These are phyloP conservation scores for Eucommia ulmoides DNA, from an alignment of 257 asterid genomes.

Conservation along the genomic window DNA sequence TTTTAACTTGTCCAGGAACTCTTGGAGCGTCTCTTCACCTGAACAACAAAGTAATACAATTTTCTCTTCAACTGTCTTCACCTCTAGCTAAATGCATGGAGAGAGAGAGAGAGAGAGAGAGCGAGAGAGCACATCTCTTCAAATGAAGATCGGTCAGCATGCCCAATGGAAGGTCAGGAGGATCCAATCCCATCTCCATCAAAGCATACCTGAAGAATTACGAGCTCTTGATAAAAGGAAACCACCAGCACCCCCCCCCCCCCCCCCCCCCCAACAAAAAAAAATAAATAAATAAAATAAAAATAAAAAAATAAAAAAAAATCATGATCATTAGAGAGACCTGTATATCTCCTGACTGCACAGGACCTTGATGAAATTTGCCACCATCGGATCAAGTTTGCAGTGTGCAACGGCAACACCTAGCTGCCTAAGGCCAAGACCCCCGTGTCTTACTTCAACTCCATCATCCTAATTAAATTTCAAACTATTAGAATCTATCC, in stretches of 20 bases:
- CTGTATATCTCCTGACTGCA: conserved; percentile 79
- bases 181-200: conserved; percentile 77
- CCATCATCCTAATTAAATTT: conserved; percentile 55
- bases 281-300: no score
- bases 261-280: neutral
- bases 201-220: conserved; percentile 49
- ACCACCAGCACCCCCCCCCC: neutral
- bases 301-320: no score
- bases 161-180: conserved; percentile 74
- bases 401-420: conserved; percentile 59
- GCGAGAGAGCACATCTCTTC: conserved; percentile 36
- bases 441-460: conserved; percentile 78
- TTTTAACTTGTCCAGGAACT: conserved; percentile 25
- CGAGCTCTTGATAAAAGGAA: neutral
- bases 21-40: conserved; percentile 52
- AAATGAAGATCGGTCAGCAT: conserved; percentile 58
- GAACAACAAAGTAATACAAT: no score
- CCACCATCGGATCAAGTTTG: conserved; percentile 73
- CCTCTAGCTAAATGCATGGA: no score
- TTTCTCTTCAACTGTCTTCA: no score
- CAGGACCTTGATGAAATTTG: conserved; percentile 56
- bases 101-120: neutral
- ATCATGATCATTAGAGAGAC: conserved; percentile 14
- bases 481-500: neutral
- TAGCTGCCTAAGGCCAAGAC: conserved; percentile 56